Conservation (phyloP, 371 early-diverging fungal genomes). For the Rhizopus delemar region DNA sequence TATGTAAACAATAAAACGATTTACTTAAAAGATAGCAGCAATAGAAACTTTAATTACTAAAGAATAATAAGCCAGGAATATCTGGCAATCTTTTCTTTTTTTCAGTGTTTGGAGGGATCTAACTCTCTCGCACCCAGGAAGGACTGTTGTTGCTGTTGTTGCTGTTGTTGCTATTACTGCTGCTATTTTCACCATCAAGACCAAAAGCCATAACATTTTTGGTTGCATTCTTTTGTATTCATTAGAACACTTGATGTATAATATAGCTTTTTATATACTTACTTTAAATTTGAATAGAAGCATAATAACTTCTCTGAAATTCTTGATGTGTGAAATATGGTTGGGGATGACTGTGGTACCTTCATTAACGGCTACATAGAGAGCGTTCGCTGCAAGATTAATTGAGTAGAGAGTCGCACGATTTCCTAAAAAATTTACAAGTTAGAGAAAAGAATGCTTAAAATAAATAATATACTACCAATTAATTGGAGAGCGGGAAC, state of each 20-base stretch:
- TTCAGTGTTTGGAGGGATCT: slow-evolving; percentile 1
- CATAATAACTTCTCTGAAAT: neutral
- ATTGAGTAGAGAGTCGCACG: neutral
- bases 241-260: neutral
- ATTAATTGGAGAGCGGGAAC: neutral
- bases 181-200: neutral
- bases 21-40: too few relatives aligned
- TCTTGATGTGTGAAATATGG: neutral
- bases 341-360: neutral
- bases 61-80: neutral
- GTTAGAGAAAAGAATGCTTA: slow-evolving; percentile 4
- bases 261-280: too few relatives aligned
- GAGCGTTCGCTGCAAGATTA: neutral
- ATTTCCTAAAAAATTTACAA: neutral
- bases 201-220: slow-evolving; percentile 4
- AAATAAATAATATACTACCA: slow-evolving; percentile 2
- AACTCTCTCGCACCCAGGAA: neutral
- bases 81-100: slow-evolving; percentile 3
- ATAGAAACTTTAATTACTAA: neutral
- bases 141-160: slow-evolving; percentile 1
- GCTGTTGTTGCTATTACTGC: neutral
- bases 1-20: too few relatives aligned
- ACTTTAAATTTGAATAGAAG: neutral
- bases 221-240: neutral
- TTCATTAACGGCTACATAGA: slow-evolving; percentile 3